A percentile compares a stretch with the other conserved stretches of the same genome.
These are phyloP conservation scores for Hypoxylon crocopeplum DNA, from an alignment of 495 filamentous ascomycete species.

Conservation along the genomic window DNA sequence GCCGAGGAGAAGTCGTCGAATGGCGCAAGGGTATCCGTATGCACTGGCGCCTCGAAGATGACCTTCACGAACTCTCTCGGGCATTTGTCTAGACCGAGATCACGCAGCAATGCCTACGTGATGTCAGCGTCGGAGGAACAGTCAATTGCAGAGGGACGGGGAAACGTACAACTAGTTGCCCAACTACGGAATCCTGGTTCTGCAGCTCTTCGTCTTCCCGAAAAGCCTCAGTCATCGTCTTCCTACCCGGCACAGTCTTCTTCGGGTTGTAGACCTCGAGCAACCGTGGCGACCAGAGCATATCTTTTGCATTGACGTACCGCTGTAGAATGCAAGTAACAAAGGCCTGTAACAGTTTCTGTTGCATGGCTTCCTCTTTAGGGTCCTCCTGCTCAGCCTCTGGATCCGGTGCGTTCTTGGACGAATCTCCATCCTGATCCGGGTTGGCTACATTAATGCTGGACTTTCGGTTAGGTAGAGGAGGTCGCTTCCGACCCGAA, in stretches of 20 bases:
- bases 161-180: conserved; percentile 73
- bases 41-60: conserved; percentile 38
- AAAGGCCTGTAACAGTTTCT: conserved; percentile 81
- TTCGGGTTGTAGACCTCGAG: conserved; percentile 74
- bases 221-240: conserved; percentile 67
- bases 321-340: conserved; percentile 83
- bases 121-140: conserved; percentile 20
- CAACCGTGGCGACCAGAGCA: conserved; percentile 77
- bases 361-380: conserved; percentile 66
- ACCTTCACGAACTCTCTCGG: conserved; percentile 39
- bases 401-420: conserved; percentile 75
- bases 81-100: conserved; percentile 61
- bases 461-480: conserved; percentile 72
- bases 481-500: conserved; percentile 74
- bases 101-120: conserved; percentile 70
- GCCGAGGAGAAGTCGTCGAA: conserved; percentile 52
- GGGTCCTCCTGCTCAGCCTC: conserved; percentile 72
- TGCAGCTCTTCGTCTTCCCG: conserved; percentile 66
- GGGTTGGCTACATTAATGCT: conserved; percentile 63
- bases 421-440: conserved; percentile 50
- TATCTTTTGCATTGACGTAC: conserved; percentile 71
- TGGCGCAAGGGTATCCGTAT: conserved; percentile 46
- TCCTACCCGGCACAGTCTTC: conserved; percentile 60
- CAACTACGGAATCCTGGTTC: conserved; percentile 72
- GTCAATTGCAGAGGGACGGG: background rate